phyloP scores from a whole-genome alignment of 1,284 basidiomycete genomes.

The Fomes fomentarius region DNA sequence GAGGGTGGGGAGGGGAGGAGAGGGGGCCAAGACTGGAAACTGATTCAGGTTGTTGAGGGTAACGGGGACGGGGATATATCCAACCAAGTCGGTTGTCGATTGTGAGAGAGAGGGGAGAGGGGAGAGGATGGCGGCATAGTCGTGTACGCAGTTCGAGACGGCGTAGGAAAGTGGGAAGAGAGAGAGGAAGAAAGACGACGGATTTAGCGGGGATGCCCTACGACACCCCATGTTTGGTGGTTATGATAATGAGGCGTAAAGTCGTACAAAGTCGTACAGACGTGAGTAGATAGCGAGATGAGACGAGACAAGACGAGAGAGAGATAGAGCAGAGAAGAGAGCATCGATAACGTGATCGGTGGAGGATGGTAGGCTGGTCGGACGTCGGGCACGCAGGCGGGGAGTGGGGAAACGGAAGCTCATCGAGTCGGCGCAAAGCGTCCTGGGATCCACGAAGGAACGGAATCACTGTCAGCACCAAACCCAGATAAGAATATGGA shows the following conservation, averaged over 20 bases:
- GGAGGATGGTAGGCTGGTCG: neutral
- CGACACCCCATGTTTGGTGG: constrained; percentile 25
- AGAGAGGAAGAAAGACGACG: neutral
- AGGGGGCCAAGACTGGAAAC: neutral
- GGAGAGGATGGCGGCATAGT: neutral
- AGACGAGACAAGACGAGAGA: neutral
- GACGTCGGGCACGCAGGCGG: neutral
- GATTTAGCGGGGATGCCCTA: constrained; percentile 28
- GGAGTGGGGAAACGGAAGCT: neutral
- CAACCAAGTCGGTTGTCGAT: neutral
- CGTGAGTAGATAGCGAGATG: constrained; percentile 4
- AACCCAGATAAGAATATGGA: constrained; percentile 2
- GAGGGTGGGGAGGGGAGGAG: neutral
- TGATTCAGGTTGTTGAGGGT: too few relatives aligned
- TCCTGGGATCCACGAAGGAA: constrained; percentile 8
- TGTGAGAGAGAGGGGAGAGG: neutral
- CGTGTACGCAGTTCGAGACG: neutral
- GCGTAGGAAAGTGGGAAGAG: neutral
- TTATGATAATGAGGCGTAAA: constrained; percentile 8
- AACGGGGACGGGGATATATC: constrained; percentile 8
- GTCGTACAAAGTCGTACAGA: constrained; percentile 17
- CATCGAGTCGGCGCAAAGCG: neutral
- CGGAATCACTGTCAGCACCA: constrained; percentile 14
- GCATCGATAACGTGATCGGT: neutral
- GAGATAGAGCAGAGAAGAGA: neutral